These are phyloP conservation scores for Rhodotorula mucilaginosa DNA, from an alignment of 1,284 basidiomycete genomes.

Conservation along the genomic window DNA sequence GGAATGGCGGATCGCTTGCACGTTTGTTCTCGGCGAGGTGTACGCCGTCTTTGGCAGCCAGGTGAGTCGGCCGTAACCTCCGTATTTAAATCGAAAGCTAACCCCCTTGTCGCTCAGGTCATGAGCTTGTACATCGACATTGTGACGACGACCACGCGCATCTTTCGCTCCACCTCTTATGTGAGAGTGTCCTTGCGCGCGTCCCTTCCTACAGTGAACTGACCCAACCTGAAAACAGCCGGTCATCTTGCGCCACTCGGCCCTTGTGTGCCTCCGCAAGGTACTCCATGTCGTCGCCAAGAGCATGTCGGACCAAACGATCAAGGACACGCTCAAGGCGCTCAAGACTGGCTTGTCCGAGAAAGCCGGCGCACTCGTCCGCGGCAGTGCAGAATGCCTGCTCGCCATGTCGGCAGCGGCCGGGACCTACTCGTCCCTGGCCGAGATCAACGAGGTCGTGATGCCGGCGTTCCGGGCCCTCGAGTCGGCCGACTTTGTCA, in stretches of 20 bases:
- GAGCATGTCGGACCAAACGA: conserved; percentile 72
- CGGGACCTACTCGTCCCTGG: conserved; percentile 51
- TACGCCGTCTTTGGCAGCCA: conserved; percentile 80
- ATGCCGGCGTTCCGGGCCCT: conserved; percentile 69
- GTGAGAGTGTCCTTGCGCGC: conserved; percentile 51
- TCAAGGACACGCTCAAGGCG: conserved; percentile 82
- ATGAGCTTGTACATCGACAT: conserved; percentile 95
- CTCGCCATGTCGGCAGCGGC: conserved; percentile 46
- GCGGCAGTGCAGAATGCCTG: conserved; percentile 65
- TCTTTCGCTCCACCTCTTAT: conserved; percentile 63
- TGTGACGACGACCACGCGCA: conserved; percentile 62
- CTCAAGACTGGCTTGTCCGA: conserved; percentile 74
- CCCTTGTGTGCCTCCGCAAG: conserved; percentile 72
- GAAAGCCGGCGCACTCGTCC: conserved; percentile 80
- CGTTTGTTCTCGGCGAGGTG: conserved; percentile 81
- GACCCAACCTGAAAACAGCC: conserved; percentile 53
- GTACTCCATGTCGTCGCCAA: conserved; percentile 72
- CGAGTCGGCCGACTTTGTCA: conserved; percentile 78
- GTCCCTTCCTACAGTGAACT: no score
- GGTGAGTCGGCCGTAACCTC: conserved; percentile 53
- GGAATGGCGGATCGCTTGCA: conserved; percentile 59
- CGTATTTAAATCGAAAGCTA: conserved; percentile 1
- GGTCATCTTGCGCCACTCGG: conserved; percentile 77
- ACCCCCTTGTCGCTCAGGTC: conserved; percentile 57
- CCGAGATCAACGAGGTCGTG: conserved; percentile 74